Evolutionary conservation across 2,329 filamentous ascomycete species (phyloP), one percentile per base, ranked within the genome.

Genomic region (Aotearoamyces nothofagi): DNA sequence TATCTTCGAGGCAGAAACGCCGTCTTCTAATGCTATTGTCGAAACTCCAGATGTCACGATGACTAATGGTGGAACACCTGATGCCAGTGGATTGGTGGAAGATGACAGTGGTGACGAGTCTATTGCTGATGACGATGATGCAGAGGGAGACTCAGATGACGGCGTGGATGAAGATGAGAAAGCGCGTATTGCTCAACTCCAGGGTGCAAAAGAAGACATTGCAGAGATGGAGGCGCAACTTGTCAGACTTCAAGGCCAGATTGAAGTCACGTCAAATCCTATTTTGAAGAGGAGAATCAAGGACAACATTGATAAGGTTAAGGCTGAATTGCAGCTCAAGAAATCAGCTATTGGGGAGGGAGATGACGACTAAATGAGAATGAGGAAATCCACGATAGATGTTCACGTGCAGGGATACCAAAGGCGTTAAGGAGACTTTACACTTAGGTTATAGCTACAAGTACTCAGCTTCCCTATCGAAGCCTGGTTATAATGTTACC

Each of bases 321-420:
- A 62, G 46, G 54, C 56, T n/a, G 62, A 69, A 37, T 45, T 70
- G 38, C 56, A 63, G 33, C 45, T 67, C 28, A 70, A 69, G 52
- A 60, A 58, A 42, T 49, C 46, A 10, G 50, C 52, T 17, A 49
- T 61, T n/a, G 45, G 37, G 2, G 34, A 34, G 30, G 45, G 38
- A 9, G 47, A 49, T 26, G 45, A 38, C 5, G 47, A 49, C 30
- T 37, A 32, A 23, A 19, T 19, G 10, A 17, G 11, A 19, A n/a
- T n/a, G n/a, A n/a, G n/a, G n/a, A n/a, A n/a, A n/a, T n/a, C n/a
- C n/a, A n/a, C n/a, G n/a, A n/a, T n/a, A n/a, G n/a, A n/a, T n/a
- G n/a, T n/a, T n/a, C n/a, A n/a, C n/a, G n/a, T n/a, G n/a, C n/a
- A n/a, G n/a, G n/a, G n/a, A n/a, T n/a, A n/a, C n/a, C n/a, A n/a